These are phyloP conservation scores for Sporothrix inflata DNA, from an alignment of 2,329 filamentous ascomycete genomes.

Conservation along the genomic window DNA sequence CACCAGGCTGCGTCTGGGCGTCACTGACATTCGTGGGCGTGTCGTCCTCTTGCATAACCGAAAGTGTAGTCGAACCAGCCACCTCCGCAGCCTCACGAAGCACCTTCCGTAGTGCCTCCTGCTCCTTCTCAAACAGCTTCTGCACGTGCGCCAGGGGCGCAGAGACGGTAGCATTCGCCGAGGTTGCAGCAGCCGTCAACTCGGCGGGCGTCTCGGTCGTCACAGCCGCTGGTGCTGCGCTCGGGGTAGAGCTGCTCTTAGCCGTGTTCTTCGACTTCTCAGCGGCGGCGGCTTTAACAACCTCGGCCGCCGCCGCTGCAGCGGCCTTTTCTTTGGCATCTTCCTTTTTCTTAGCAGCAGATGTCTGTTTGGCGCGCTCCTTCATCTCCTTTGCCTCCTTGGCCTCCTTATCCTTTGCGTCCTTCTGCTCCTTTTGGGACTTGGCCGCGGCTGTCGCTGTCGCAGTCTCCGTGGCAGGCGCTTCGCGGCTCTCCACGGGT, in stretches of 20 bases:
- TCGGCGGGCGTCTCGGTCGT: neutral
- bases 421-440: conserved; percentile 33
- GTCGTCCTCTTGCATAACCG: neutral
- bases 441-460: conserved; percentile 32
- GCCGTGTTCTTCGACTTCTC: conserved; percentile 21
- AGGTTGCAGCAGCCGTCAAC: neutral
- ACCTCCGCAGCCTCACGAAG: conserved; percentile 25
- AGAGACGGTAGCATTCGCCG: neutral
- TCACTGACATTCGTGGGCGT: neutral
- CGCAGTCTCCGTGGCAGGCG: conserved; percentile 14
- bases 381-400: conserved; percentile 14
- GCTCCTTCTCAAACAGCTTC: conserved; percentile 26
- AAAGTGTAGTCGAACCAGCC: conserved; percentile 24
- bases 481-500: conserved; percentile 34
- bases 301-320: neutral
- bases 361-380: conserved; percentile 16
- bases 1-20: neutral
- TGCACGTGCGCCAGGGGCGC: neutral
- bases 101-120: conserved; percentile 21
- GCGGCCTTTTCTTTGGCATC: conserved; percentile 23
- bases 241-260: neutral
- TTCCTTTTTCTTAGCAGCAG: conserved; percentile 22
- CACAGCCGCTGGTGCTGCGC: neutral
- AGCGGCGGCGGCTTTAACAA: neutral
- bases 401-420: neutral